Conservation (phyloP, 208 protist species). For the Cochliopodium minus region DNA sequence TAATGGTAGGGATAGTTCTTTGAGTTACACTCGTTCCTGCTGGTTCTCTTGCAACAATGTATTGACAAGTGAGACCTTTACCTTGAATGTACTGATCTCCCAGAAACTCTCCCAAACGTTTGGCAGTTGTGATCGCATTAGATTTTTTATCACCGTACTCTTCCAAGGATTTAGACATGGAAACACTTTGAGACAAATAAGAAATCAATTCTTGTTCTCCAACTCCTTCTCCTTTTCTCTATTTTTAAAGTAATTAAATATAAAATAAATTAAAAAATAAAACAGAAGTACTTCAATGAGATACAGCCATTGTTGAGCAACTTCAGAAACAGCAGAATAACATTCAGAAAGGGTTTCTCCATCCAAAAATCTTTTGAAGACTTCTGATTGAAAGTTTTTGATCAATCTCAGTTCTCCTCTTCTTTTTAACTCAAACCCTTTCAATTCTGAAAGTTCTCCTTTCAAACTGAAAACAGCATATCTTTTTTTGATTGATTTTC, state of each 20-base stretch:
- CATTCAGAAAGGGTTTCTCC: constrained; percentile 77
- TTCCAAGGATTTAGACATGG: constrained; percentile 75
- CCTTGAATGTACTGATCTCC: constrained; percentile 91
- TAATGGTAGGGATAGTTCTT: constrained; percentile 83
- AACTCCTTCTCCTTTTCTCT: constrained; percentile 35
- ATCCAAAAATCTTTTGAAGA: constrained; percentile 84
- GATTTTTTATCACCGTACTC: constrained; percentile 96
- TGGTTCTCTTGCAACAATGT: constrained; percentile 88
- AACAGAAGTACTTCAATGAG: constrained; percentile 49
- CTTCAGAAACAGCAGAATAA: constrained; percentile 77
- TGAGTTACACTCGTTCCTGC: constrained; percentile 80
- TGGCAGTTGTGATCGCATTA: constrained; percentile 87
- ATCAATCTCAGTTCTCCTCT: constrained; percentile 98
- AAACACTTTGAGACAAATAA: constrained; percentile 87
- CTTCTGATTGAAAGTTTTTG: constrained; percentile 93
- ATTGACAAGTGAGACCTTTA: constrained; percentile 82
- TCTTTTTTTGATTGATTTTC: constrained; percentile 91
- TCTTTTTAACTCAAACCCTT: constrained; percentile 99
- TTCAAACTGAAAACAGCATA: constrained; percentile 98
- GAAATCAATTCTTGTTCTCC: constrained; percentile 84
- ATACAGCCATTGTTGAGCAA: constrained; percentile 89
- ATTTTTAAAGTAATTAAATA: constrained; percentile 8
- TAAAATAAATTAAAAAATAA: constrained; percentile 12
- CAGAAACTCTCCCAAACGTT: constrained; percentile 89
- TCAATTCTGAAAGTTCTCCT: constrained; percentile 91